Evolutionary conservation across 257 asterid genomes (phyloP), one percentile per base, ranked within the genome.

Genomic region (Primulina eburnea): DNA sequence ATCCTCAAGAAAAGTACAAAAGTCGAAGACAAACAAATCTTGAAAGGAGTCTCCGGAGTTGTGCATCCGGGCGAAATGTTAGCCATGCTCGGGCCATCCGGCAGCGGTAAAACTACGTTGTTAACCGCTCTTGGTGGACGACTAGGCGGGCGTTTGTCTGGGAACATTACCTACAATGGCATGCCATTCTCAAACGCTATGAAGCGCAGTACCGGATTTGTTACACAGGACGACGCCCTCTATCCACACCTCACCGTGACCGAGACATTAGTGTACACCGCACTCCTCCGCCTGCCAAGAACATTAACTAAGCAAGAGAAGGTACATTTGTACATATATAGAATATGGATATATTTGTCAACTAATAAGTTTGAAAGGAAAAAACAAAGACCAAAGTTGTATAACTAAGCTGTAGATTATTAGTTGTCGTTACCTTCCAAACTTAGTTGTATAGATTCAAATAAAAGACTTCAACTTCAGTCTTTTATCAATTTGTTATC

Each of bases 71-170:
- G 95, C 1, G 95, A 88, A 69, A 72, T 88, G 73, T 74, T 88
- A 64, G 95, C 90, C 38, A 84, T 88, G 92, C 76, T 88, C 64
- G 92, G 95, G 2, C 95, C 95, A 14, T 88, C 95, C 0, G 95
- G 95, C 29, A 79, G 92, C 53, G 95, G 95, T 38, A 88, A 86
- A 73, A 88, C 95, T 0, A 88, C 95, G 6, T 76, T 88, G 43
- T 56, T 88, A 30, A 88, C 95, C 0, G 92, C 88, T 1, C 29
- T 88, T 4, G 95, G 95, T 0, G 95, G 92, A 33, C 83, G 95
- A 0, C 70, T 84, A 7, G 69, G 81, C 16, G 87, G 89, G 2
- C 34, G 14, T 20, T 75, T 84, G 6, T 47, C 67, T 0, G 95
- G 92, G 40, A 43, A 7, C 62, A 75, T 86, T 11, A 82, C 87